Evolutionary conservation across 768 basidiomycete genomes (phyloP).

Genomic region (Tephrocybe sp.): DNA sequence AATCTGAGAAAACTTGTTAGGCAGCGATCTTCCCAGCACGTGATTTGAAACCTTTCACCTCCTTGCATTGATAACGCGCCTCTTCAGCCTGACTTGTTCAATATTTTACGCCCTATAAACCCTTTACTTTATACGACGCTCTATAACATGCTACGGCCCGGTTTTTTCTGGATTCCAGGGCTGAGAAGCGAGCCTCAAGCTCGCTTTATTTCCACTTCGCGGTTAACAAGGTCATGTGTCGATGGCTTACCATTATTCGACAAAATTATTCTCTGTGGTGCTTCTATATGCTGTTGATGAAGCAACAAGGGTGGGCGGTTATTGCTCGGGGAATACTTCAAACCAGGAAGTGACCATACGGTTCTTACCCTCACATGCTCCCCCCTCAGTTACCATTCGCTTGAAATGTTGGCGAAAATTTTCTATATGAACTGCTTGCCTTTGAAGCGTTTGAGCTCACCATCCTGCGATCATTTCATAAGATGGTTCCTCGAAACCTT

Average conservation of each 20-base stretch:
- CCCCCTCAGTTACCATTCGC: conserved; percentile 1
- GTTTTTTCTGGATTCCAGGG: no score
- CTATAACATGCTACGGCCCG: no score
- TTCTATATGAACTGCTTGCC: neutral
- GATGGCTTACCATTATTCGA: neutral
- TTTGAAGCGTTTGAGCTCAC: neutral
- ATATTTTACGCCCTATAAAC: no score
- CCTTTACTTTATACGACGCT: no score
- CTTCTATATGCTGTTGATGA: neutral
- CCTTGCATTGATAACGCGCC: no score
- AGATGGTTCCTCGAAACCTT: conserved; percentile 22
- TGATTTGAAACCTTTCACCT: no score
- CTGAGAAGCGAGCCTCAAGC: no score
- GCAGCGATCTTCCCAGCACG: no score
- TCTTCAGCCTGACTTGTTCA: no score
- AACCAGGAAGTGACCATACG: neutral
- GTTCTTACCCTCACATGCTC: neutral
- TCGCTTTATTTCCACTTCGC: no score
- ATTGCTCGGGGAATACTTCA: neutral
- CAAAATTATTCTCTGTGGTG: neutral
- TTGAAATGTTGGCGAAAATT: neutral
- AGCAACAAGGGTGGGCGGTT: conserved; percentile 1
- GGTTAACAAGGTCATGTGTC: neutral
- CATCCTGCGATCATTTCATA: neutral
- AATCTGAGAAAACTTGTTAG: no score